Conservation (phyloP, 148 eudicot genomes). For the Silene conica region DNA sequence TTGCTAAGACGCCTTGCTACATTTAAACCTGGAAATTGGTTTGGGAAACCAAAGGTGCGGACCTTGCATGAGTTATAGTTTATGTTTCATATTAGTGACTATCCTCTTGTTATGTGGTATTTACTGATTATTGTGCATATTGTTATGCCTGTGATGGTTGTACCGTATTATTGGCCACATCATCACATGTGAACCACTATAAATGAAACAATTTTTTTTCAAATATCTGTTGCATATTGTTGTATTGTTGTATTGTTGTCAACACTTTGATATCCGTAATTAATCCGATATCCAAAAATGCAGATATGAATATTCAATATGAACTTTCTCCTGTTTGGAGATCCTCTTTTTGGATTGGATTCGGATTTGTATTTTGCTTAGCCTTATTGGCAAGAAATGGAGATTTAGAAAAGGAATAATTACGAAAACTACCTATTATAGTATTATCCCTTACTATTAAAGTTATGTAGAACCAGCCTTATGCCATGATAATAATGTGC, state of each 20-base stretch:
- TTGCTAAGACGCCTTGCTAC: conserved; percentile 89
- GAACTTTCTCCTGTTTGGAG: too few species aligned
- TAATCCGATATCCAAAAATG: too few species aligned
- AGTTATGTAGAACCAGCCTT: background rate
- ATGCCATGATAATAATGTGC: background rate
- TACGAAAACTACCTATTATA: background rate
- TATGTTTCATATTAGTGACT: background rate
- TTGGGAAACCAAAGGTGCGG: conserved; percentile 85
- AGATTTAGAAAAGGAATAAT: background rate
- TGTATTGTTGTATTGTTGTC: too few species aligned
- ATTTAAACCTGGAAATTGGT: conserved; percentile 85
- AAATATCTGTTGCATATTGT: too few species aligned
- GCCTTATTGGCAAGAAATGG: background rate
- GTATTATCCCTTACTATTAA: background rate
- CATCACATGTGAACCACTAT: background rate
- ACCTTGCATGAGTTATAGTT: conserved; percentile 1
- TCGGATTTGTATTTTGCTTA: too few species aligned
- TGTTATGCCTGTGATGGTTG: background rate
- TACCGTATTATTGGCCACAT: background rate
- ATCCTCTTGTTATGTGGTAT: background rate
- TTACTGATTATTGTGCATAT: background rate
- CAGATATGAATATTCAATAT: too few species aligned
- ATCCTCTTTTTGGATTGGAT: too few species aligned
- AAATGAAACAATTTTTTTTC: background rate
- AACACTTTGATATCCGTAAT: too few species aligned